A percentile compares a stretch with the other conserved stretches of the same genome.
Conservation (phyloP, 2,329 filamentous ascomycete genomes). For the Fonsecaea pedrosoi region DNA sequence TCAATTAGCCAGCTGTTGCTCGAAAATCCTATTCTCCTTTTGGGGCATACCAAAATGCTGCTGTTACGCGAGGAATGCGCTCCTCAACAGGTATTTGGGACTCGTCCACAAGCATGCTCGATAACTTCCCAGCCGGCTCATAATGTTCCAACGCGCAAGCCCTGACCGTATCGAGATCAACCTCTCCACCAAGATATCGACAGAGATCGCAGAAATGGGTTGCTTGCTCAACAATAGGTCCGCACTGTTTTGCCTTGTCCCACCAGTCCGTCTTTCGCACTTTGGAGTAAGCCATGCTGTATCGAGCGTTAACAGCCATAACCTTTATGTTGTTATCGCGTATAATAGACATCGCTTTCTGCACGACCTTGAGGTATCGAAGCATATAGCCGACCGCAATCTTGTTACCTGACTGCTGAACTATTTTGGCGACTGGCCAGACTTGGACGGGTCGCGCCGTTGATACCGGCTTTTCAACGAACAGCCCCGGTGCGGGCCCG, state of each 20-base stretch:
- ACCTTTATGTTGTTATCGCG: constrained; percentile 5
- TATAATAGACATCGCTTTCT: constrained; percentile 8
- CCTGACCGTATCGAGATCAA: constrained; percentile 11
- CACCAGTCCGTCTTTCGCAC: constrained; percentile 13
- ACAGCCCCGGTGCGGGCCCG: background rate
- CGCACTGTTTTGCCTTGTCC: constrained; percentile 19
- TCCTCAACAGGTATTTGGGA: constrained; percentile 3
- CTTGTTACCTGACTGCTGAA: background rate
- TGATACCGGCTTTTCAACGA: constrained; percentile 2
- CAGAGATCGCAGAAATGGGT: constrained; percentile 20
- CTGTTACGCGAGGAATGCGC: constrained; percentile 9
- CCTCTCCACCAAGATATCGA: constrained; percentile 17
- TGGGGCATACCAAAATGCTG: constrained; percentile 1
- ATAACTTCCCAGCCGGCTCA: constrained; percentile 3
- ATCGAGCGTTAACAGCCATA: constrained; percentile 14
- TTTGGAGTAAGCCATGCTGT: constrained; percentile 14
- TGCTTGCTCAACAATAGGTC: constrained; percentile 16
- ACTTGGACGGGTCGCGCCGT: background rate
- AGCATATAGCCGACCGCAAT: constrained; percentile 7
- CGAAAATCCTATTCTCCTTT: background rate
- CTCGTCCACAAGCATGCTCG: constrained; percentile 3
- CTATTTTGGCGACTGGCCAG: background rate
- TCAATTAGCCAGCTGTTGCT: background rate
- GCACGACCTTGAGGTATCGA: constrained; percentile 5
- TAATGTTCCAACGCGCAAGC: constrained; percentile 6